Base-by-base conservation (phyloP, 1,284 basidiomycete genomes). In the Gomphus bonarii region DNA sequence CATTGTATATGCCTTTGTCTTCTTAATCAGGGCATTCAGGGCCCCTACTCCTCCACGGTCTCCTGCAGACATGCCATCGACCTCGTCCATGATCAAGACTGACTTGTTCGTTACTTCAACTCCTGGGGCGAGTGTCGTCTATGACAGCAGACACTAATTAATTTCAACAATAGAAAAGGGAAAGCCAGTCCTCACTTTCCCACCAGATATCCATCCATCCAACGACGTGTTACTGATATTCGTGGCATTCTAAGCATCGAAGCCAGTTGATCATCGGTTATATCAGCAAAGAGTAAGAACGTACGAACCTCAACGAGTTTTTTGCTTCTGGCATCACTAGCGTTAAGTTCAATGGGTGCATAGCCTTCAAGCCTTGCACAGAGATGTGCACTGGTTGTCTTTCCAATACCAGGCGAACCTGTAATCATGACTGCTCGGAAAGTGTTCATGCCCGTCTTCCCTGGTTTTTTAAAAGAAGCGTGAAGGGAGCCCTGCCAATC, bases 81-180 rank as follows among this genome's bases (percentile, higher is more conserved):
- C 95, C 69, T 99, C 97, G 67, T 99, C 97, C 93, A 99, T 97
- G 68, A 99, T 98, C 47, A 99, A 73, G 62, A 93, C 92, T 0
- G 89, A 84, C 65, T 79, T 83, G 62, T 90, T 82, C 0, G 88
- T 91, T 60, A 97, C 82, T 11, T 74, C 66, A 2, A 94, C 71
- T 1, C 85, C 89, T 2, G 81, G 74, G 0, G 81, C 80, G 59
- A 89, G 87, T 1, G 80, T 83, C 12, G 72, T 72, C 85, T 84
- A 62, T 18, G n/a, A n/a, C 10, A 40, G 14, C 38, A 18, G n/a
- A 16, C 4, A n/a, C n/a, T n/a, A 18, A 16, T 40, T 7, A 6
- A 14, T 8, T 16, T 18, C 38, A 40, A 18, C 16, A 40, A 40
- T 40, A n/a, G 31, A n/a, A n/a, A 1, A 14, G 16, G 3, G 18